Percentiles rank a stretch among this genome's conserved stretches.
Evolutionary conservation across 1,284 basidiomycete species (phyloP).

Genomic region (Sanghuangporus baumii): DNA sequence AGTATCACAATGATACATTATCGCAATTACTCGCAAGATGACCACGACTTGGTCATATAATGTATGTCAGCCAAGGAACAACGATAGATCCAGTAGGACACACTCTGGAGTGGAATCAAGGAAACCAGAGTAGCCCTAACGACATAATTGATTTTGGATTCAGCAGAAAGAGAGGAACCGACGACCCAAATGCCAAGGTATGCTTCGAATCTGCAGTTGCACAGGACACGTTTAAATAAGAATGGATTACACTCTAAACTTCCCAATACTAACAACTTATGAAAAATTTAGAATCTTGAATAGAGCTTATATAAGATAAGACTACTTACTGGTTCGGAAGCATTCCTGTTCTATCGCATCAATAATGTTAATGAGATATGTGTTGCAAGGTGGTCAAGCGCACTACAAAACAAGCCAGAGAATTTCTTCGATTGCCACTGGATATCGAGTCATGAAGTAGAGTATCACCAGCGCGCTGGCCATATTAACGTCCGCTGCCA

Average conservation of each 20-base stretch:
- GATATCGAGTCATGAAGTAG: conserved; percentile 7
- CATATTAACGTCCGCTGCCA: conserved; percentile 3
- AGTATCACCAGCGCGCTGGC: conserved; percentile 4
- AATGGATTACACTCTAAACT: not conserved
- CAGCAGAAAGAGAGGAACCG: not conserved
- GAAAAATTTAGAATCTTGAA: no score
- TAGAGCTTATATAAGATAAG: not conserved
- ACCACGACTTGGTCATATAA: not conserved
- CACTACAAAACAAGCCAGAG: conserved; percentile 4
- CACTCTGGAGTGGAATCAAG: conserved; percentile 10
- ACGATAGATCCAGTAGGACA: not conserved
- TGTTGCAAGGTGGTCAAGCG: not conserved
- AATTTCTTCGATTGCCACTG: conserved; percentile 3
- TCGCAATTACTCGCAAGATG: not conserved
- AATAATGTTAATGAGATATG: not conserved
- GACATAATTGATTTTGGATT: not conserved
- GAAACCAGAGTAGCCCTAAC: conserved; percentile 4
- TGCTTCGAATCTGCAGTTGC: conserved; percentile 8
- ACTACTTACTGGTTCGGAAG: not conserved
- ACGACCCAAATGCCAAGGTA: conserved; percentile 1
- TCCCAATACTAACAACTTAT: not conserved
- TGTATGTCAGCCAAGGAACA: not conserved
- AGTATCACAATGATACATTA: not conserved
- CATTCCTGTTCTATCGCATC: not conserved
- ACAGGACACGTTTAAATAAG: not conserved